A percentile compares a stretch with the other conserved stretches of the same genome.
Evolutionary conservation across 495 filamentous ascomycete species (phyloP).

Genomic region (Pseudomonodictys pantanalensis): DNA sequence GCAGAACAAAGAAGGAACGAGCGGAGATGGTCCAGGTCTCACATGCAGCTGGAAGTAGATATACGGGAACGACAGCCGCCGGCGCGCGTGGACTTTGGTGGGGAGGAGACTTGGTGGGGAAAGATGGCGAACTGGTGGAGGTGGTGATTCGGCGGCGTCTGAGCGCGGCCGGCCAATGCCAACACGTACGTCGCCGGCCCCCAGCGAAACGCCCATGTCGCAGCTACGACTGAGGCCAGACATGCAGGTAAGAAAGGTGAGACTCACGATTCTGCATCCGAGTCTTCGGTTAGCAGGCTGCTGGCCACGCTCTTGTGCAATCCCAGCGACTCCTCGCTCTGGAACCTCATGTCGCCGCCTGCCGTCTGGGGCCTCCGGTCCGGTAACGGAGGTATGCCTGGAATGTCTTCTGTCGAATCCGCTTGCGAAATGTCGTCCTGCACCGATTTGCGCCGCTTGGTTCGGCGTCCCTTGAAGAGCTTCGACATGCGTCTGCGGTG

Average conservation of each 20-base stretch:
- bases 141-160: background rate
- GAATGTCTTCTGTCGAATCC: slow-evolving; percentile 5
- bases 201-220: background rate
- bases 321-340: slow-evolving; percentile 40
- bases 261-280: slow-evolving; percentile 67
- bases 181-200: background rate
- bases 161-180: background rate
- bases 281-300: slow-evolving; percentile 67
- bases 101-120: no score
- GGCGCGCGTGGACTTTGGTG: no score
- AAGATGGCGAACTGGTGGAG: background rate
- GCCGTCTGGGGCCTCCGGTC: background rate
- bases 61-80: background rate
- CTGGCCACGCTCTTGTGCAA: slow-evolving; percentile 47
- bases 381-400: slow-evolving; percentile 26
- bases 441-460: slow-evolving; percentile 42
- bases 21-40: slow-evolving; percentile 9
- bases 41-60: background rate
- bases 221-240: background rate
- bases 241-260: slow-evolving; percentile 13
- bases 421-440: slow-evolving; percentile 21
- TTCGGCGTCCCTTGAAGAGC: slow-evolving; percentile 48
- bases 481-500: slow-evolving; percentile 51
- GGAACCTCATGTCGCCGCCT: slow-evolving; percentile 1
- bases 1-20: slow-evolving; percentile 21